These are phyloP conservation scores for Metschnikowia colocasiae DNA, from an alignment of 805 yeast genomes.

Conservation along the genomic window DNA sequence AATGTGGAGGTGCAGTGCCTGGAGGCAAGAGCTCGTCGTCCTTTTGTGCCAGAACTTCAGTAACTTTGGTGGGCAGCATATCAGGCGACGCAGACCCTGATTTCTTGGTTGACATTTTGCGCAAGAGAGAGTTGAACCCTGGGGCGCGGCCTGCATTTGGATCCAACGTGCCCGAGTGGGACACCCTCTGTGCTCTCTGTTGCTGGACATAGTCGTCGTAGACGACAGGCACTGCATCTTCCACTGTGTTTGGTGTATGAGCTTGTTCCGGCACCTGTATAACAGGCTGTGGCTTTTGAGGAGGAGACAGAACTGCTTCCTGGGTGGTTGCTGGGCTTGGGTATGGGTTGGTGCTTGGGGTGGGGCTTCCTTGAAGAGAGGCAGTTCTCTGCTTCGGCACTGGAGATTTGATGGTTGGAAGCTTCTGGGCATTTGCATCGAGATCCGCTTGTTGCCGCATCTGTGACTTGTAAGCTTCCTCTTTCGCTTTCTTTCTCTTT, in stretches of 20 bases:
- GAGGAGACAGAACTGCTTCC: not conserved
- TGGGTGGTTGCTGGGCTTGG: constrained; percentile 5
- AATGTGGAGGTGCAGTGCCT: not conserved
- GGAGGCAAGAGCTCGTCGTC: not conserved
- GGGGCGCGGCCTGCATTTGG: constrained; percentile 26
- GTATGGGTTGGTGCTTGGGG: not conserved
- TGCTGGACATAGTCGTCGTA: not conserved
- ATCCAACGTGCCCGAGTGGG: constrained; percentile 29
- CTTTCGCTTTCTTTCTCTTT: constrained; percentile 63
- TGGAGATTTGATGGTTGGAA: constrained; percentile 1
- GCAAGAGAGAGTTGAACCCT: constrained; percentile 35
- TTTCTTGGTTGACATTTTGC: constrained; percentile 36
- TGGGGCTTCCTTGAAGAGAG: constrained; percentile 1
- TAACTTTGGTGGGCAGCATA: constrained; percentile 2
- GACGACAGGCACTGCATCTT: not conserved
- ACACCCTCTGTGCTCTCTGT: constrained; percentile 6
- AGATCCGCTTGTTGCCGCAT: constrained; percentile 20
- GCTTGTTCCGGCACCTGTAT: constrained; percentile 36
- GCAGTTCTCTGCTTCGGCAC: constrained; percentile 3
- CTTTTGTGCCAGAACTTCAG: constrained; percentile 1
- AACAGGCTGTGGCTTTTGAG: constrained; percentile 3
- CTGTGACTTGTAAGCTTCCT: constrained; percentile 38
- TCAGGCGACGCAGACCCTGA: constrained; percentile 17
- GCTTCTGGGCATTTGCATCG: not conserved
- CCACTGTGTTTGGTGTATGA: constrained; percentile 27